These are phyloP conservation scores for Tuber melanosporum DNA, from an alignment of 495 filamentous ascomycete genomes.

Conservation along the genomic window DNA sequence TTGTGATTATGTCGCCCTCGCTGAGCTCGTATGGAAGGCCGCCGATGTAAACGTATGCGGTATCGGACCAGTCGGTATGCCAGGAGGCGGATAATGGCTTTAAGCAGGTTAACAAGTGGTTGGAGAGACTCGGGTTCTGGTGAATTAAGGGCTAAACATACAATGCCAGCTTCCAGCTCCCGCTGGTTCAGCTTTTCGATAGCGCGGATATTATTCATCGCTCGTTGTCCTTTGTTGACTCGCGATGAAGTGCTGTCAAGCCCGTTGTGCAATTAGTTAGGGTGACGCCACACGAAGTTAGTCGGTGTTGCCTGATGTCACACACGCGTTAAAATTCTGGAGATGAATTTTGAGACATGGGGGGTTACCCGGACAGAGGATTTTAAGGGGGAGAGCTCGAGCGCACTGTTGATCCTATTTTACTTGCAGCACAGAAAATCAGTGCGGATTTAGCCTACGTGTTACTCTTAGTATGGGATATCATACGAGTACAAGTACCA, in stretches of 20 bases:
- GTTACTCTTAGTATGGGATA: neutral
- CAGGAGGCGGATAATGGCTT: constrained; percentile 61
- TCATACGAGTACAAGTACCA: neutral
- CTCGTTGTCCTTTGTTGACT: constrained; percentile 19
- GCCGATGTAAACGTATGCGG: constrained; percentile 92
- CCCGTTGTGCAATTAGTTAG: neutral
- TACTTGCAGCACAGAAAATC: neutral
- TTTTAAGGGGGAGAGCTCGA: neutral
- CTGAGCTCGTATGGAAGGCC: constrained; percentile 89
- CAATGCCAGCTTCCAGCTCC: constrained; percentile 80
- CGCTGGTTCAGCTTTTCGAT: constrained; percentile 91
- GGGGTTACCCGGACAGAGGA: constrained; percentile 27
- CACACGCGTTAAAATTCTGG: constrained; percentile 4
- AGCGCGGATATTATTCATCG: constrained; percentile 87
- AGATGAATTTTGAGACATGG: neutral
- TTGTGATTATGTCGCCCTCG: constrained; percentile 91
- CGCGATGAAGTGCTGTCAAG: constrained; percentile 11
- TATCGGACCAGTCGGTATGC: constrained; percentile 96
- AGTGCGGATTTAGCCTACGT: neutral
- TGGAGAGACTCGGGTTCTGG: neutral
- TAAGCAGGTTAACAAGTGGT: constrained; percentile 55
- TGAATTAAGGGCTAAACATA: constrained; percentile 44
- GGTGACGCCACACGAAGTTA: constrained; percentile 5
- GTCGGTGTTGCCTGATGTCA: constrained; percentile 8
- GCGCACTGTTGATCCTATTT: neutral